Evolutionary conservation across 495 filamentous ascomycete genomes (phyloP).

Genomic region (Cenococcum geophilum): DNA sequence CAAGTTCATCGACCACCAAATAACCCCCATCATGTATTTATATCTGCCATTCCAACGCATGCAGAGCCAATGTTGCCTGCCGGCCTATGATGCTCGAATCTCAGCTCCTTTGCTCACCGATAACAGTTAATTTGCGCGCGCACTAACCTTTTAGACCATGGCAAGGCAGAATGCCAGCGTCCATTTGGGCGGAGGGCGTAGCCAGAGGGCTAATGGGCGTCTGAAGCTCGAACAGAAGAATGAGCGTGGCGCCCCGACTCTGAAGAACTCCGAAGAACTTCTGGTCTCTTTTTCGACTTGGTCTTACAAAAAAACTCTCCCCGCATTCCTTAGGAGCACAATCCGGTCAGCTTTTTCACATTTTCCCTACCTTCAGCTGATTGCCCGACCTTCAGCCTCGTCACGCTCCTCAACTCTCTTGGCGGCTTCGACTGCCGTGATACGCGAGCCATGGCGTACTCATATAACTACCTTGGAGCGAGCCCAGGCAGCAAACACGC

Average conservation of each 20-base stretch:
- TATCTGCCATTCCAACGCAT: neutral
- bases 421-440: neutral
- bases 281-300: neutral
- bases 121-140: conserved; percentile 21
- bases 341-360: neutral
- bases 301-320: neutral
- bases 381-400: neutral
- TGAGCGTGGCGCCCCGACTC: neutral
- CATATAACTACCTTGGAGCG: neutral
- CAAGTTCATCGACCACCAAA: neutral
- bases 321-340: neutral
- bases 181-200: conserved; percentile 3
- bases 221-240: neutral
- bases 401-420: neutral
- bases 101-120: conserved; percentile 5
- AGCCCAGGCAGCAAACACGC: neutral
- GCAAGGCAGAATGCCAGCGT: neutral
- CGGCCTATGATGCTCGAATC: neutral
- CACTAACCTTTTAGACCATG: neutral
- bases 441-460: neutral
- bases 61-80: neutral
- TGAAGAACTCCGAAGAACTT: neutral
- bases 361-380: neutral
- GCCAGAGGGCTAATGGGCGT: neutral
- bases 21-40: neutral